phyloP scores from a whole-genome alignment of 148 eudicot species.

The Rhododendron simsii region DNA sequence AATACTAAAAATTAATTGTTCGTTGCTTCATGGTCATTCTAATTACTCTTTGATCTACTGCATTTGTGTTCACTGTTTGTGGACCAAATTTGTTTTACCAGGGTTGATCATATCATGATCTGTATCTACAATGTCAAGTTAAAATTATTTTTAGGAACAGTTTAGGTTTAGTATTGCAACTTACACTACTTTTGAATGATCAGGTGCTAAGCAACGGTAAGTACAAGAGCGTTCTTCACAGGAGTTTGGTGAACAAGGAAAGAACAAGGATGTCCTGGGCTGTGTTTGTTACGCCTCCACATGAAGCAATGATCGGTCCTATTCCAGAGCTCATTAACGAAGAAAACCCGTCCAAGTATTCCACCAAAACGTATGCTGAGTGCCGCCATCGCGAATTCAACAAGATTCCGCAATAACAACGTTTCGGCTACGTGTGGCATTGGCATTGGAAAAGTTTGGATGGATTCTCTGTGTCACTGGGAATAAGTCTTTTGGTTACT shows the following conservation, averaged over 20 bases:
- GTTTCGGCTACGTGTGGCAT: background rate
- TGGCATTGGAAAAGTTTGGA: background rate
- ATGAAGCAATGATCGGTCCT: constrained; percentile 29
- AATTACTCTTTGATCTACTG: no score
- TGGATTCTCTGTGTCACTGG: background rate
- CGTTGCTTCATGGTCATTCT: no score
- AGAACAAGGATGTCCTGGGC: constrained; percentile 53
- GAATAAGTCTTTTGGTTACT: background rate
- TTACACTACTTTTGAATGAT: background rate
- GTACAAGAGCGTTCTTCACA: constrained; percentile 51
- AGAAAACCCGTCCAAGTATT: constrained; percentile 27
- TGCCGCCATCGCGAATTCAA: constrained; percentile 37
- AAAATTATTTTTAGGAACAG: no score
- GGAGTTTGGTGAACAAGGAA: constrained; percentile 44
- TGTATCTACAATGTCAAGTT: no score
- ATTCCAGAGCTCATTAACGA: constrained; percentile 22
- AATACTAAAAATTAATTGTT: no score
- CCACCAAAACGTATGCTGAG: constrained; percentile 36
- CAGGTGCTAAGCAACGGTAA: constrained; percentile 47
- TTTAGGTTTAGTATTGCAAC: no score
- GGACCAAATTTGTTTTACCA: no score
- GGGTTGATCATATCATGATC: no score
- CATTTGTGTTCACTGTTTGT: no score
- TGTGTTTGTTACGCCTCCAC: constrained; percentile 40
- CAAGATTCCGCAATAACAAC: constrained; percentile 32